Conservation (phyloP, 768 basidiomycete species). For the Collybia sp. region DNA sequence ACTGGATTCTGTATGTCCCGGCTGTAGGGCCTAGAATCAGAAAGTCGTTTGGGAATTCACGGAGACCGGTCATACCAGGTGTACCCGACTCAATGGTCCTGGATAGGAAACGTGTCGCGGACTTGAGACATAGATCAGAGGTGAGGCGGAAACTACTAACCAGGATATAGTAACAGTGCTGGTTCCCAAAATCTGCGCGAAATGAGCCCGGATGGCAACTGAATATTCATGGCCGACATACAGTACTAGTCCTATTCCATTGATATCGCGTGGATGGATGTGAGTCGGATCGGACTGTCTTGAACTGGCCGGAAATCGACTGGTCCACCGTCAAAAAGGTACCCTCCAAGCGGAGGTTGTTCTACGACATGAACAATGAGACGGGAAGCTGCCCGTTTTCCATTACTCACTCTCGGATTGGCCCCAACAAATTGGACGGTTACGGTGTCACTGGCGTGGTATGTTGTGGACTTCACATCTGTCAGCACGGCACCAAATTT, state of each 20-base stretch:
- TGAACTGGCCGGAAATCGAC: slow-evolving; percentile 46
- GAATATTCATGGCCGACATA: slow-evolving; percentile 20
- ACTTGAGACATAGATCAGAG: not conserved
- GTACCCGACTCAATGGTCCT: slow-evolving; percentile 65
- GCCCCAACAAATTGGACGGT: slow-evolving; percentile 66
- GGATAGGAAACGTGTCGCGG: slow-evolving; percentile 5
- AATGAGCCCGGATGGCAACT: slow-evolving; percentile 1
- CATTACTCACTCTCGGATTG: slow-evolving; percentile 50
- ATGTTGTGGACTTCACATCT: slow-evolving; percentile 49
- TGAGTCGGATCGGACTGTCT: slow-evolving; percentile 62
- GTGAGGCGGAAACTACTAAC: slow-evolving; percentile 28
- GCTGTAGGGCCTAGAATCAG: slow-evolving; percentile 29
- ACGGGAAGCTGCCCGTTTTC: not conserved
- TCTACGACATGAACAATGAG: slow-evolving; percentile 36
- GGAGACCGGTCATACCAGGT: slow-evolving; percentile 33
- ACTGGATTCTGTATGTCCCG: slow-evolving; percentile 66
- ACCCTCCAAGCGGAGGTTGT: slow-evolving; percentile 69
- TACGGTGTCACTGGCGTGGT: slow-evolving; percentile 55
- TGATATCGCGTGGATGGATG: slow-evolving; percentile 70
- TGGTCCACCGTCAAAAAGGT: slow-evolving; percentile 71
- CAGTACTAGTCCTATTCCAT: slow-evolving; percentile 57
- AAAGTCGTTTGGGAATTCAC: not conserved
- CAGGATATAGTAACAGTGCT: slow-evolving; percentile 67
- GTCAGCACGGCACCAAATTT: slow-evolving; percentile 57
- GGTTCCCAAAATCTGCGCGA: slow-evolving; percentile 46